Base-by-base conservation (phyloP, 164 flowering plant species). In the Piper longum region DNA sequence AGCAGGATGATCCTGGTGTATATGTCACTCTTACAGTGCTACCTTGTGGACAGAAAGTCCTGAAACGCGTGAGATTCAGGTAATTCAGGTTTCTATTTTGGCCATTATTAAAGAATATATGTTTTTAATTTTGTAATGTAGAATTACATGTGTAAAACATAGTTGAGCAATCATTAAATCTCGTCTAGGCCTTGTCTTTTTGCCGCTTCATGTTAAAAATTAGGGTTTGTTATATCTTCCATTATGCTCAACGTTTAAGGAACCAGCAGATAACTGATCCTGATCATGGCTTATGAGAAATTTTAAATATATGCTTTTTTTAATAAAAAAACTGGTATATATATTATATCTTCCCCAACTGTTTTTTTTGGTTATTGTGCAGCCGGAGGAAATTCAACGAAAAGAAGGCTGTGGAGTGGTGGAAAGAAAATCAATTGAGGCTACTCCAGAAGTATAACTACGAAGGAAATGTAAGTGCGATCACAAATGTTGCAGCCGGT, bases 41-140 rank as follows among this genome's bases (percentile, higher is more conserved):
- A 62, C 80, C 87, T 7, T 71, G 75, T 55, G 90, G 90, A 16
- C 73, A 73, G 55, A 85, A 71, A 66, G 88, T 77, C 39, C 80
- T 85, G 14, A 85, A 82, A 72, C 78, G 95, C 17, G 87, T 87
- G 56, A 74, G 87, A 61, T 87, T 87, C 71, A 87, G 95, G 95
- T 87, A 87, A 59, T 19, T 59, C 58, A 61, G 36, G 16, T 56
- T 51, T 40, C 4, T 4, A 39, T 58, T 17, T 26, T 26, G 51
- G 44, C 41, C 11, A 57, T 51, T 52, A 36, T 19, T 56, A 17
- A 43, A 55, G 41, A 62, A n/a, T 9, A 17, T 26, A 26, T 26
- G 2, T 41, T 1, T 60, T 56, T 40, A 12, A 54, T 17, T 59
- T 51, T 48, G 6, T 2, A 9, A 54, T 60, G 11, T 48, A 48